phyloP scores from a whole-genome alignment of 176 grass and related monocot species.

The Tuctoria greenei region DNA sequence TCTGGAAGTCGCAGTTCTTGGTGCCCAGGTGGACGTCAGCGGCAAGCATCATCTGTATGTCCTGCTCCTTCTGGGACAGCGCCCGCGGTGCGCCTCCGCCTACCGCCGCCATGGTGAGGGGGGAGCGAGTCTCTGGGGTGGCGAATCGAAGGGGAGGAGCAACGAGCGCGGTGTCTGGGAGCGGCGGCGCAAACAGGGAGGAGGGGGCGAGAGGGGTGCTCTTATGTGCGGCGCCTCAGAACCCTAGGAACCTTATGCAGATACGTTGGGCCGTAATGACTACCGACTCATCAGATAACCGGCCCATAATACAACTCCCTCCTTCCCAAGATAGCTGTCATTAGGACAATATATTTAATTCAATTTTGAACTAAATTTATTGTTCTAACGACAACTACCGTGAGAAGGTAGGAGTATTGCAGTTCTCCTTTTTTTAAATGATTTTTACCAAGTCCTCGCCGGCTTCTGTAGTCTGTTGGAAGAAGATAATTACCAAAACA shows the following conservation, averaged over 20 bases:
- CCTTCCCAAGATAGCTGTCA: too few species aligned
- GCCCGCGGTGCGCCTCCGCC: constrained; percentile 19
- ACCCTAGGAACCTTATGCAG: constrained; percentile 44
- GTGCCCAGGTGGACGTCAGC: constrained; percentile 95
- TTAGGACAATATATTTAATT: too few species aligned
- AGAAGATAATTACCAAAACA: too few species aligned
- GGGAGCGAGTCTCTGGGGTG: not conserved
- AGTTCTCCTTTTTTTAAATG: too few species aligned
- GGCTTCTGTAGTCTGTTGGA: too few species aligned
- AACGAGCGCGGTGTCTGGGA: not conserved
- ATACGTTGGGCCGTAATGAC: not conserved
- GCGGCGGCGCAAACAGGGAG: constrained; percentile 26
- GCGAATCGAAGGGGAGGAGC: not conserved
- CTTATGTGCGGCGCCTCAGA: constrained; percentile 41
- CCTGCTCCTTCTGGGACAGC: constrained; percentile 80
- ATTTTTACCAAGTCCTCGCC: too few species aligned
- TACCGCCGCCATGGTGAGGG: constrained; percentile 58
- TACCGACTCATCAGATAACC: not conserved
- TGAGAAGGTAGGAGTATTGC: too few species aligned
- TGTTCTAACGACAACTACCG: too few species aligned
- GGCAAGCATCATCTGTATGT: constrained; percentile 94
- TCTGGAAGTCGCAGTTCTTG: constrained; percentile 98
- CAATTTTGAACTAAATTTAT: too few species aligned
- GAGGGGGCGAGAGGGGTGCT: not conserved
- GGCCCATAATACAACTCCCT: not conserved